A percentile compares a stretch with the other conserved stretches of the same genome.
phyloP scores from a whole-genome alignment of 1,284 basidiomycete genomes.

The Malassezia caprae region DNA sequence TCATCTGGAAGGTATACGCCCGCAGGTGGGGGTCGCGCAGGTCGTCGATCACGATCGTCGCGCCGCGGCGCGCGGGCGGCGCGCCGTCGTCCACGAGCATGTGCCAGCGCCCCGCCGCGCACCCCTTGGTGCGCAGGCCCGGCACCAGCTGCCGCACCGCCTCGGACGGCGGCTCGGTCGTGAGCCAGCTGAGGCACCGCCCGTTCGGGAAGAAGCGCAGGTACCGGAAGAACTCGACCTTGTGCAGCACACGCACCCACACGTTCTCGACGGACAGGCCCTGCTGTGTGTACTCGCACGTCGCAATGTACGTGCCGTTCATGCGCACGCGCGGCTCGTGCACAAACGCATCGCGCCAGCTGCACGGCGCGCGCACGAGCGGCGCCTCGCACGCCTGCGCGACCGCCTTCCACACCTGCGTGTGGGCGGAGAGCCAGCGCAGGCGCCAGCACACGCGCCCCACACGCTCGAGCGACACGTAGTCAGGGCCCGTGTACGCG shows the following conservation, averaged over 20 bases:
- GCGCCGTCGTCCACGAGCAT: constrained; percentile 18
- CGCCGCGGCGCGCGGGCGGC: constrained; percentile 11
- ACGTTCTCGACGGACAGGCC: constrained; percentile 36
- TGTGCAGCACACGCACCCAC: constrained; percentile 44
- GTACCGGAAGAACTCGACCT: constrained; percentile 59
- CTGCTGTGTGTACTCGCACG: constrained; percentile 39
- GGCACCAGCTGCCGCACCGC: constrained; percentile 69
- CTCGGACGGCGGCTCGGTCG: constrained; percentile 68
- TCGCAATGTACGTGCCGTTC: constrained; percentile 44
- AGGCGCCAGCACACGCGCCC: constrained; percentile 39
- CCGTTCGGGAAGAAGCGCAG: constrained; percentile 83
- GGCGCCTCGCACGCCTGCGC: constrained; percentile 30
- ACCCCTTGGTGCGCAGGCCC: constrained; percentile 60
- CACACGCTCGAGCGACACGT: constrained; percentile 32
- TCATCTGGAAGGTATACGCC: constrained; percentile 78
- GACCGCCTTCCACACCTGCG: constrained; percentile 34
- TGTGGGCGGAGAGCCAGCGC: constrained; percentile 31
- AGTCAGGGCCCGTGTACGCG: constrained; percentile 34
- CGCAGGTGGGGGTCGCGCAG: constrained; percentile 41
- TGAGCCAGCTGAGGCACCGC: constrained; percentile 70
- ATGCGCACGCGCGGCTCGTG: constrained; percentile 41
- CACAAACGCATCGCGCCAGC: constrained; percentile 41
- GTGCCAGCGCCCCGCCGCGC: constrained; percentile 54
- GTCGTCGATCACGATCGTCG: constrained; percentile 37
- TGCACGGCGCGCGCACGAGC: constrained; percentile 18